phyloP scores from a whole-genome alignment of 495 filamentous ascomycete species.

The Annulohypoxylon maeteangense region DNA sequence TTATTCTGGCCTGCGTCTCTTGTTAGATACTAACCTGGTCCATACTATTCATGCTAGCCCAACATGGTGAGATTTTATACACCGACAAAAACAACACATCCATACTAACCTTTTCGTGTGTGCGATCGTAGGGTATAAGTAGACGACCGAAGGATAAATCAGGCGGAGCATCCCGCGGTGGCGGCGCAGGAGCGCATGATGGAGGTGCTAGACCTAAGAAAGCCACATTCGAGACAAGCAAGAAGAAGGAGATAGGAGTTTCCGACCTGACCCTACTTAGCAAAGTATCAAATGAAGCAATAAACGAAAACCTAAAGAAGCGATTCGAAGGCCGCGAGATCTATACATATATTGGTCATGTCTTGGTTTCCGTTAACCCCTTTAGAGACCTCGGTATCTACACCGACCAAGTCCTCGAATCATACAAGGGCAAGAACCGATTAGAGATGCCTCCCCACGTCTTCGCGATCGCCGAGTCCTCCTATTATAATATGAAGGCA shows the following conservation, averaged over 20 bases:
- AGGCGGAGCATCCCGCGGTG: conserved; percentile 73
- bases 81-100: conserved; percentile 9
- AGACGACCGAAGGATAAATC: conserved; percentile 67
- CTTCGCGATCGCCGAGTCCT: conserved; percentile 94
- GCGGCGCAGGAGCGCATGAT: conserved; percentile 62
- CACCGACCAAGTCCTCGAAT: conserved; percentile 89
- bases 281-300: conserved; percentile 98
- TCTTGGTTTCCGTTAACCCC: conserved; percentile 98
- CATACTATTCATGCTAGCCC: conserved; percentile 43
- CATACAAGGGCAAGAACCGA: conserved; percentile 95
- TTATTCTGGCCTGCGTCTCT: neutral
- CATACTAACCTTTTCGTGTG: conserved; percentile 26
- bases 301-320: conserved; percentile 98
- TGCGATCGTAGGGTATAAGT: conserved; percentile 62
- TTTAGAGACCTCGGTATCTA: conserved; percentile 99
- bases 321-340: conserved; percentile 97
- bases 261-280: conserved; percentile 97
- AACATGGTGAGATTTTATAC: conserved; percentile 45
- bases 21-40: conserved; percentile 25
- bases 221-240: conserved; percentile 91
- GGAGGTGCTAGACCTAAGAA: conserved; percentile 84
- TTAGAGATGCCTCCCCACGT: conserved; percentile 96
- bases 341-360: conserved; percentile 99
- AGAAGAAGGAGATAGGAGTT: conserved; percentile 99
- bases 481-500: conserved; percentile 99